phyloP scores from a whole-genome alignment of 306 rosid species.

The Gynostemma pentaphyllum region DNA sequence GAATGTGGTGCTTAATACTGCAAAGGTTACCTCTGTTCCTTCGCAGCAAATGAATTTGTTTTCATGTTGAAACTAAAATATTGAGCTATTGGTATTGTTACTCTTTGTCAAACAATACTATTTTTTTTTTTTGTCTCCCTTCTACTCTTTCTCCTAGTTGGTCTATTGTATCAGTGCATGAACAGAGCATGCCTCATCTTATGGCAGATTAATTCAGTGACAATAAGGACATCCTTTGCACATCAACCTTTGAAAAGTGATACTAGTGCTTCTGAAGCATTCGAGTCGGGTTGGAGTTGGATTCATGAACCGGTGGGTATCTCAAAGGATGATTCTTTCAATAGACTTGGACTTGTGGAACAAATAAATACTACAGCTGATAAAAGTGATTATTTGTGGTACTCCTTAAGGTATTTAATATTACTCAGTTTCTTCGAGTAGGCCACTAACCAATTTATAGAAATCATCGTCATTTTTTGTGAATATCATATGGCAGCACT shows the following conservation, averaged over 20 bases:
- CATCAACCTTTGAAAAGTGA: slow-evolving; percentile 37
- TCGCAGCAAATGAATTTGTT: not conserved
- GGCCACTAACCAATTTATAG: not conserved
- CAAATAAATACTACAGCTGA: slow-evolving; percentile 92
- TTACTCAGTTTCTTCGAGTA: not conserved
- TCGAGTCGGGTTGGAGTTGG: slow-evolving; percentile 69
- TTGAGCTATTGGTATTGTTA: not conserved
- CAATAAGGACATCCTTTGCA: slow-evolving; percentile 46
- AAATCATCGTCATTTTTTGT: not conserved
- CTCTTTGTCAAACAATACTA: not conserved
- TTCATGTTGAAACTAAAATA: not conserved
- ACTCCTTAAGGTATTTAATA: slow-evolving; percentile 57
- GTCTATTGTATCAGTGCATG: not conserved
- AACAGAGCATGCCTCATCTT: slow-evolving; percentile 7
- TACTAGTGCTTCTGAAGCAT: slow-evolving; percentile 33
- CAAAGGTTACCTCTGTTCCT: slow-evolving; percentile 63
- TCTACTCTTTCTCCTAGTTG: not conserved
- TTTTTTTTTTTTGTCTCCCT: not conserved
- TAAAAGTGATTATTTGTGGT: slow-evolving; percentile 88
- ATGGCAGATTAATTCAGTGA: slow-evolving; percentile 59
- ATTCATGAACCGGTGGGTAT: slow-evolving; percentile 77
- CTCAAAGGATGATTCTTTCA: slow-evolving; percentile 60
- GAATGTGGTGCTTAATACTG: slow-evolving; percentile 76
- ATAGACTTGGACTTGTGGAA: slow-evolving; percentile 59
- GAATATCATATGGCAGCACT: slow-evolving; percentile 26